Percentiles rank a stretch among this genome's conserved stretches.
Conservation (phyloP, 1,284 basidiomycete species). For the Puccinia horiana region DNA sequence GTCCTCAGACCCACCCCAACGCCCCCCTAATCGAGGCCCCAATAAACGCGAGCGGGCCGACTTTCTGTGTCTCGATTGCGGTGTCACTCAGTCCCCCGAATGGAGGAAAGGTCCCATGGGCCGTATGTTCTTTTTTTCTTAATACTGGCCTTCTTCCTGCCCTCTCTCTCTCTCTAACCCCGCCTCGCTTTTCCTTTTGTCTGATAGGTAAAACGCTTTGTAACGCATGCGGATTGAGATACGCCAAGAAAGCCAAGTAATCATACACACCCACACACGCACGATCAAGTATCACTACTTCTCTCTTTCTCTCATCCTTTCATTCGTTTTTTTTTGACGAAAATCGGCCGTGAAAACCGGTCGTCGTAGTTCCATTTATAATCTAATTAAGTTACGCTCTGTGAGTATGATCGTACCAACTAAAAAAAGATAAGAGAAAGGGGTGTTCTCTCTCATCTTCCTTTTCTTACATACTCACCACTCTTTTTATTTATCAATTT, state of each 20-base stretch:
- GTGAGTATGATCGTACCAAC: no score
- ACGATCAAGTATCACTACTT: no score
- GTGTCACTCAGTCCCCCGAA: conserved; percentile 56
- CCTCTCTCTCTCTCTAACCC: conserved; percentile 5
- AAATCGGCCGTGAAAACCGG: no score
- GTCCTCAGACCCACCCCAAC: neutral
- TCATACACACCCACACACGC: neutral
- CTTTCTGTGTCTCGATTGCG: conserved; percentile 57
- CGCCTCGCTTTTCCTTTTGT: neutral
- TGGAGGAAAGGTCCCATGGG: conserved; percentile 57
- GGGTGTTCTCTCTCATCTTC: no score
- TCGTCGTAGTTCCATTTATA: no score
- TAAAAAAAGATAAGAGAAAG: no score
- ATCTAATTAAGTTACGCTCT: no score
- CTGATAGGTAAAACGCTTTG: conserved; percentile 32
- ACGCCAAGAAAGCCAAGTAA: conserved; percentile 56
- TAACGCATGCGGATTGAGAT: conserved; percentile 57
- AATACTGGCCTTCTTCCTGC: neutral
- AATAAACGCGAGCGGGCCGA: conserved; percentile 50
- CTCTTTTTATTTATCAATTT: no score
- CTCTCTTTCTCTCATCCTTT: neutral
- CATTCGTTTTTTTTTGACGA: no score
- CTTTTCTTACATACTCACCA: no score
- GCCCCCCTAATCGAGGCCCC: conserved; percentile 50
- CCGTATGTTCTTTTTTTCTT: conserved; percentile 56